Evolutionary conservation across 2,329 filamentous ascomycete genomes (phyloP), one percentile per base, ranked within the genome.

Genomic region (Juglanconis oblonga): DNA sequence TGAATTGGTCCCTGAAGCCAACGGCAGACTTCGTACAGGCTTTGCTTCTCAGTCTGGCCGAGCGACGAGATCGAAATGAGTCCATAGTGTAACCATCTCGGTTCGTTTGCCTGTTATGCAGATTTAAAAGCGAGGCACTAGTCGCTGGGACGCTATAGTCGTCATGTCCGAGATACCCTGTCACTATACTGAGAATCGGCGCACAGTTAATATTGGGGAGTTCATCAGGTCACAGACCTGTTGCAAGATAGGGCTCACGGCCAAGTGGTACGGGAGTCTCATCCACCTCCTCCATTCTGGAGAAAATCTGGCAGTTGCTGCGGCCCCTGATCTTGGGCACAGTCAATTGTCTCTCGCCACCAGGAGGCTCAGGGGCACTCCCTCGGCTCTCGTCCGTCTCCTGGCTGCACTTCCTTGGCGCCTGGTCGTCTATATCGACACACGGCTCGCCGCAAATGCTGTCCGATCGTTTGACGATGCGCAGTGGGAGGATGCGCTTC

Each of bases 401-500:
- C 17, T 62, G 56, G 60, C 70, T 72, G 42, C 51, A 62, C 11
- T 48, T 64, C 33, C 61, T 63, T 33, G 54, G 32, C 38, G 29
- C 35, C 11, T 45, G 35, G 3, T 55, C 55, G 3, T 61, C 58
- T 13, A 36, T 4, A 11, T 42, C 47, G 29, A 33, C 45, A 8
- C n/a, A 9, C 5, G 31, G 7, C 31, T 13, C 9, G 8, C 45
- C 47, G 33, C 53, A 35, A 64, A 67, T 57, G 66, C 64, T 67
- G 64, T 64, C 71, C 11, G 56, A 60, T 57, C 72, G 71, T 67
- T 83, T 85, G 66, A 78, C 68, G 66, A 85, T 81, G 45, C 79
- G 77, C 38, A 85, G 68, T 10, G 83, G 83, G 36, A 74, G 74
- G 17, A 81, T 66, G 45, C 68, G 47, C 47, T 49, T 63, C 47